Evolutionary conservation across 495 filamentous ascomycete genomes (phyloP), one percentile per base, ranked within the genome.

Genomic region (Mytilinidion resinicola): DNA sequence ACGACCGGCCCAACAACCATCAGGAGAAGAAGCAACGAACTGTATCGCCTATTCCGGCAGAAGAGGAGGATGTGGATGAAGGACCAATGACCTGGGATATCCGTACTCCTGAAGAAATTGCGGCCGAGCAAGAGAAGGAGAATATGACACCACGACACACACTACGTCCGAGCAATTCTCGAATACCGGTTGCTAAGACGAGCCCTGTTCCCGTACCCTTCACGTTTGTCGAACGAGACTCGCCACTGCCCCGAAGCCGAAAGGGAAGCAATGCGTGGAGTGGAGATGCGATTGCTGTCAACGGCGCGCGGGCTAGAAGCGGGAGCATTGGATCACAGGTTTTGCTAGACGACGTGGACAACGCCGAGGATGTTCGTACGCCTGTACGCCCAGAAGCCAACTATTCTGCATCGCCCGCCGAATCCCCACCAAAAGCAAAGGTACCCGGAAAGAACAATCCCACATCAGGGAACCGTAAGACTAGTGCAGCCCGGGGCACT

Each of bases 121-220:
- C 87, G 10, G 82, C 85, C 20, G 85, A 91, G 33, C 72, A 59
- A 51, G 70, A 73, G 30, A 74, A 77, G 37, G 74, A 74, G 36
- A 77, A 80, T 53, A 73, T 59, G 39, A 66, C 39, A 64, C 61
- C 25, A 71, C 67, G 37, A 35, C 68, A 72, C 42, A 48, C 51
- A 25, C 55, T 71, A n/a, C 61, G 70, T 39, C 71, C 72, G 30
- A 73, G 74, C 60, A 72, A 71, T 15, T 96, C 91, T 30, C 80
- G 88, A 21, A 96, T 98, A 61, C 93, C 93, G 0, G 77, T 97
- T 41, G 82, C 87, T 10, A 89, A 86, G 60, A 70, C 79, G 10
- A 95, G 88, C 64, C 85, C 87, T 1, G 78, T 83, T 25, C 89
- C 89, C n/a, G 82, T 91, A 55, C 82, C 88, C 1, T 70, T 80